Evolutionary conservation across 2,329 filamentous ascomycete genomes (phyloP).

Genomic region (Boeremia exigua): DNA sequence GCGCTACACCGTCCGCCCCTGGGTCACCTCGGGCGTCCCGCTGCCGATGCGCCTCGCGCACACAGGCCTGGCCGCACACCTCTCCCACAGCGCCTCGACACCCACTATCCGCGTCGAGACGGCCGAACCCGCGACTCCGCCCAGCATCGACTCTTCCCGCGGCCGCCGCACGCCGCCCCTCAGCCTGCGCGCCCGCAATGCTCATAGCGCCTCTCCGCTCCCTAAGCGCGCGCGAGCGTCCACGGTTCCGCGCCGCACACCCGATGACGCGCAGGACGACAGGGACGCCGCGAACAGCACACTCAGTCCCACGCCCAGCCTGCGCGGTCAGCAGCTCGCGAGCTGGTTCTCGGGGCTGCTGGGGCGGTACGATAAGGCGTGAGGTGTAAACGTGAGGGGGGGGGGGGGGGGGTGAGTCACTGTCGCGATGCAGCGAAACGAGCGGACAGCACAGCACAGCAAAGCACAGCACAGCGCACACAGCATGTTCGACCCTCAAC

Average conservation of each 20-base stretch:
- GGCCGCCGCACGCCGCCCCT: conserved; percentile 1
- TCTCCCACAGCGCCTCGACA: neutral
- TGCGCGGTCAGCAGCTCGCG: conserved; percentile 38
- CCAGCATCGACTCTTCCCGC: neutral
- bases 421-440: too few species aligned
- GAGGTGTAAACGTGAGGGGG: too few species aligned
- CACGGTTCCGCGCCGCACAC: conserved; percentile 16
- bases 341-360: conserved; percentile 43
- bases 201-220: conserved; percentile 18
- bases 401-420: too few species aligned
- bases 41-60: conserved; percentile 22
- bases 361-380: conserved; percentile 25
- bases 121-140: neutral
- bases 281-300: conserved; percentile 27
- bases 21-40: conserved; percentile 35
- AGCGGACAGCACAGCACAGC: too few species aligned
- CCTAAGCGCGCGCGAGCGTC: conserved; percentile 23
- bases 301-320: conserved; percentile 35
- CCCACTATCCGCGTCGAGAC: neutral
- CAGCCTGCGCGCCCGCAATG: conserved; percentile 15
- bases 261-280: neutral
- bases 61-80: conserved; percentile 4
- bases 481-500: too few species aligned
- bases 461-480: too few species aligned
- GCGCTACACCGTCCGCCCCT: conserved; percentile 34